phyloP scores from a whole-genome alignment of 2,329 filamentous ascomycete species.

The Periconia macrospinosa region DNA sequence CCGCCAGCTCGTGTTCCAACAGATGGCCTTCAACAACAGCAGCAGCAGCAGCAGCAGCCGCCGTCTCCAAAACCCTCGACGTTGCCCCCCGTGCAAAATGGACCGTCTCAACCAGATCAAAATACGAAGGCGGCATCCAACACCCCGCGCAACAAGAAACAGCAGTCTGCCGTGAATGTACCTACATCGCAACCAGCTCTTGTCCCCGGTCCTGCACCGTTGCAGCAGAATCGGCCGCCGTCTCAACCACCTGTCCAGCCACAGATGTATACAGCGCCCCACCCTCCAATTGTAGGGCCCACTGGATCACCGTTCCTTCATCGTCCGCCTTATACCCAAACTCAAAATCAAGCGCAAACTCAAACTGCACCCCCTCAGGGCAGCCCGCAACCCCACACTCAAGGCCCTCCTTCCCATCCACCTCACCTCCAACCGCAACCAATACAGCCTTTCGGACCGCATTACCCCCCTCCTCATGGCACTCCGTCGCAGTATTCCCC shows the following conservation, averaged over 20 bases:
- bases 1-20: conserved; percentile 11
- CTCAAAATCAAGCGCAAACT: conserved; percentile 34
- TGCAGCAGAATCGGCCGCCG: not conserved
- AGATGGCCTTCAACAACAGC: conserved; percentile 4
- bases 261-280: conserved; percentile 23
- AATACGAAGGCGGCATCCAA: conserved; percentile 25
- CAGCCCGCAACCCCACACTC: conserved; percentile 20
- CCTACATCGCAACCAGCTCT: conserved; percentile 20
- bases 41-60: conserved; percentile 7
- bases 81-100: conserved; percentile 12
- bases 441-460: conserved; percentile 26
- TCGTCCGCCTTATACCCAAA: conserved; percentile 42
- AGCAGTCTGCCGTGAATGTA: conserved; percentile 16
- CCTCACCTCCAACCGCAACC: conserved; percentile 37
- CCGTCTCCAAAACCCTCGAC: conserved; percentile 9
- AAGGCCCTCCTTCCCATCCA: conserved; percentile 16
- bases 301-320: conserved; percentile 37
- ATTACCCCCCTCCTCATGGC: conserved; percentile 26
- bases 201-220: conserved; percentile 10
- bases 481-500: conserved; percentile 33
- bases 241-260: conserved; percentile 22
- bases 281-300: conserved; percentile 30
- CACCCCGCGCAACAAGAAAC: conserved; percentile 34
- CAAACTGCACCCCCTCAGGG: conserved; percentile 26
- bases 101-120: conserved; percentile 13